Evolutionary conservation across 2,329 filamentous ascomycete species (phyloP), one percentile per base, ranked within the genome.

Genomic region (Orbilia brochopaga): DNA sequence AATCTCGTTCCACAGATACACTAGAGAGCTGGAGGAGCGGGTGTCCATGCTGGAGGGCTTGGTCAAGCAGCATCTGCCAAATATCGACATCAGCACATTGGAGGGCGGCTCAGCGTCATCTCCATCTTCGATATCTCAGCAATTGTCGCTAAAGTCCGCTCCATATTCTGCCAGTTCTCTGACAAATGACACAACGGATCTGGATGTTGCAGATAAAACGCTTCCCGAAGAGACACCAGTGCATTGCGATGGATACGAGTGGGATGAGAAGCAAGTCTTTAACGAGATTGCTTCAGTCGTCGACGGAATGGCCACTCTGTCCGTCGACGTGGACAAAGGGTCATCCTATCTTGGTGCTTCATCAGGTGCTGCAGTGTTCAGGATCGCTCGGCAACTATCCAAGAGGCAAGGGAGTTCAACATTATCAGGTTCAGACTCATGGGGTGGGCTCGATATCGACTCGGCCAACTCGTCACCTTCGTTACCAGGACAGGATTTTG

Each of bases 141-240:
- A 64, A 61, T 51, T 67, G 32, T 67, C 69, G 13, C 42, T 67
- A 19, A 73, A 65, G 54, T 61, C 57, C n/a, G 69, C 55, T 44
- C 53, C 61, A 42, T 78, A 77, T 60, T 60, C 79, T 50, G 63
- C 61, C 37, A 67, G 67, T 54, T 65, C 69, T 11, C 51, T 51
- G 15, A 73, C 56, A 15, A 73, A 61, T 30, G 63, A 70, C 37
- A 73, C 63, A 19, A 67, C 69, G 13, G 69, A 73, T 56, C 61
- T 51, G 8, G 69, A 73, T 53, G 27, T 62, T 15, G 69, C 54
- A 15, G 69, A 67, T 11, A 66, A 73, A 30, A 67, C 61, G 13
- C 61, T 73, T 53, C 61, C 63, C 13, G 66, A 70, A 35, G 66
- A 70, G 55, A 70, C 66, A 11, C 66, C 66, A 21, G 58, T 70